A percentile compares a stretch with the other conserved stretches of the same genome.
Conservation (phyloP, 2,329 filamentous ascomycete species). For the Cercospora brassicicola region DNA sequence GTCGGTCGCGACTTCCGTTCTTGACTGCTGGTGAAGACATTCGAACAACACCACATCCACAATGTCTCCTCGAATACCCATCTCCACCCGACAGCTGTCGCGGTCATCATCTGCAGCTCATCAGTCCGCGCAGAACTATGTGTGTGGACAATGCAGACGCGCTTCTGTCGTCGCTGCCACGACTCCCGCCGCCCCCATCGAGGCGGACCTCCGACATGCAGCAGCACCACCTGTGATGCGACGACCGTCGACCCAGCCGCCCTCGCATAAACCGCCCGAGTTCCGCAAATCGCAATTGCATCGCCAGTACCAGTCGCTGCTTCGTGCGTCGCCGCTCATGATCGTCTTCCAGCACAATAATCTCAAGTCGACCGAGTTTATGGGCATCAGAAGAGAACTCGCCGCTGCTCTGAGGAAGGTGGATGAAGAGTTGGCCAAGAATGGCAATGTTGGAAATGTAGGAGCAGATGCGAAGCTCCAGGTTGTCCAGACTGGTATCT, state of each 20-base stretch:
- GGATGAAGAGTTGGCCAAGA: slow-evolving; percentile 60
- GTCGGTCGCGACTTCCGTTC: background rate
- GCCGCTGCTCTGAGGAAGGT: slow-evolving; percentile 60
- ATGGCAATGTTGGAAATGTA: slow-evolving; percentile 59
- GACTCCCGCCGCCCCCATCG: slow-evolving; percentile 55
- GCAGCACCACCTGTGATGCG: slow-evolving; percentile 45
- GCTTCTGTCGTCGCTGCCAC: slow-evolving; percentile 48
- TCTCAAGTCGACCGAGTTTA: slow-evolving; percentile 72
- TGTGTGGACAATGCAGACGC: slow-evolving; percentile 47
- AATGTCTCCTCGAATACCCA: slow-evolving; percentile 57
- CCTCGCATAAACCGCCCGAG: slow-evolving; percentile 81
- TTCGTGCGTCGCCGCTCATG: slow-evolving; percentile 80
- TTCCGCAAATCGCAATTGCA: slow-evolving; percentile 87
- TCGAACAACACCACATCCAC: background rate
- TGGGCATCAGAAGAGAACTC: slow-evolving; percentile 69
- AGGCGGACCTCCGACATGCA: slow-evolving; percentile 48
- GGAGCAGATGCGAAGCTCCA: slow-evolving; percentile 62
- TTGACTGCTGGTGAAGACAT: background rate
- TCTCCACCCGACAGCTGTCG: slow-evolving; percentile 41
- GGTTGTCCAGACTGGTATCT: slow-evolving; percentile 85
- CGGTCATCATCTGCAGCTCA: background rate
- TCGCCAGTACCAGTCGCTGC: slow-evolving; percentile 81
- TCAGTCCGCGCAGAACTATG: slow-evolving; percentile 27
- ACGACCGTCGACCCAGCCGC: slow-evolving; percentile 71
- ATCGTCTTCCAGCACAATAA: slow-evolving; percentile 85